Percentiles rank a stretch among this genome's conserved stretches.
These are phyloP conservation scores for Boechera retrofracta DNA, from an alignment of 345 rosid genomes.

Conservation along the genomic window DNA sequence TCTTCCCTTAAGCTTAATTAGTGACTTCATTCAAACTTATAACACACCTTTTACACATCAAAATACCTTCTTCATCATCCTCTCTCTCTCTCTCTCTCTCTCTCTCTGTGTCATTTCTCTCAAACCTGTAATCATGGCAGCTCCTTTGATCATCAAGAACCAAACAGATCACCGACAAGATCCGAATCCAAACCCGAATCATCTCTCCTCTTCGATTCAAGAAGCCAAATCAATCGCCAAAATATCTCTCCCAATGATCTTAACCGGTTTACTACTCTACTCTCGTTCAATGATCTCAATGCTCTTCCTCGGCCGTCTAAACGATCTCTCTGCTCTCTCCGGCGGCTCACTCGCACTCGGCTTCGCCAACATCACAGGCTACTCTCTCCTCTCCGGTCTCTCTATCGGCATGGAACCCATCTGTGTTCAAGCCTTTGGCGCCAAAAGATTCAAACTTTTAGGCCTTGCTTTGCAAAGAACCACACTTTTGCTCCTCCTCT, in stretches of 20 bases:
- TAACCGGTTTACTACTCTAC: conserved; percentile 76
- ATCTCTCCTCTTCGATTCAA: conserved; percentile 44
- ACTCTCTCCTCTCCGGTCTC: conserved; percentile 84
- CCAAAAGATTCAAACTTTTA: conserved; percentile 67
- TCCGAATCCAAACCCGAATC: conserved; percentile 33
- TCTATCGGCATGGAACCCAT: conserved; percentile 95
- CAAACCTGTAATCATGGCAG: conserved; percentile 48
- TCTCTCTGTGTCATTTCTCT: conserved; percentile 13
- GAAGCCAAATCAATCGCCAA: conserved; percentile 66
- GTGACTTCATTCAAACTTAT: too few relatives aligned
- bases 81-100: background rate
- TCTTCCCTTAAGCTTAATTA: too few relatives aligned
- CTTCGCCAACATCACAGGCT: conserved; percentile 92
- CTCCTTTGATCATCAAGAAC: conserved; percentile 50
- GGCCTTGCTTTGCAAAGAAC: conserved; percentile 77
- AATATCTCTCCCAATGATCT: conserved; percentile 67
- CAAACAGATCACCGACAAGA: conserved; percentile 47
- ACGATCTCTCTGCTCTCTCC: conserved; percentile 68
- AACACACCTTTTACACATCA: background rate
- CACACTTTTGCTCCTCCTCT: conserved; percentile 61
- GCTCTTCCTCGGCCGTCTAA: conserved; percentile 86
- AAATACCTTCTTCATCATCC: conserved; percentile 34
- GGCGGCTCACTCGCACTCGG: conserved; percentile 89
- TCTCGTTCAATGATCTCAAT: conserved; percentile 85
- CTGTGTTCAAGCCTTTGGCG: conserved; percentile 92